These are phyloP conservation scores for Aspergillus avenaceus DNA, from an alignment of 495 filamentous ascomycete species.

Conservation along the genomic window DNA sequence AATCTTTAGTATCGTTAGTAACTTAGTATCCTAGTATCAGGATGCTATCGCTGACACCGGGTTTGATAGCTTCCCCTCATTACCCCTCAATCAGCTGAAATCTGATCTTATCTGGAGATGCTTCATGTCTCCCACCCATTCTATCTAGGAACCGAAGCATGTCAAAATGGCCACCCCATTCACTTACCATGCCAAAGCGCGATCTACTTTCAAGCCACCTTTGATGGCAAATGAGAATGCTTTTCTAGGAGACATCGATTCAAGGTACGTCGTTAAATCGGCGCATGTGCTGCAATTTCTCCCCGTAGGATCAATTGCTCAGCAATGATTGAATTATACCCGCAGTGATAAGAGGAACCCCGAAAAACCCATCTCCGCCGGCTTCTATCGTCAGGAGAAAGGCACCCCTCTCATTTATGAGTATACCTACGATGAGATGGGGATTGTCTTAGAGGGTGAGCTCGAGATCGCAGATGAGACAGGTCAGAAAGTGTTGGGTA, in stretches of 20 bases:
- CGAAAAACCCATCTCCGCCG: conserved; percentile 60
- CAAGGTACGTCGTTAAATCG: conserved; percentile 45
- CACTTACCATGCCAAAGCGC: conserved; percentile 55
- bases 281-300: too few species aligned
- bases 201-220: conserved; percentile 63
- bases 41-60: background rate
- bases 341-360: conserved; percentile 52
- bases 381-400: conserved; percentile 72
- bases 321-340: too few species aligned
- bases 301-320: too few species aligned
- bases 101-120: background rate
- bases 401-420: conserved; percentile 69
- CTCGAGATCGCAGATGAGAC: conserved; percentile 70
- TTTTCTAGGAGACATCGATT: conserved; percentile 62
- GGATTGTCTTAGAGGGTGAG: conserved; percentile 74
- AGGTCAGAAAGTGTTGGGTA: conserved; percentile 63
- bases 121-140: conserved; percentile 6
- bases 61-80: background rate
- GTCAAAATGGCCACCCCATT: conserved; percentile 32
- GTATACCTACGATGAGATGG: conserved; percentile 77
- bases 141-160: background rate
- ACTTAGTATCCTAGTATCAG: background rate
- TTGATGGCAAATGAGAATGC: conserved; percentile 74
- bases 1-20: background rate
- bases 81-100: background rate